Conservation (phyloP, 179 eudicot species). For the Beta corolliflora region DNA sequence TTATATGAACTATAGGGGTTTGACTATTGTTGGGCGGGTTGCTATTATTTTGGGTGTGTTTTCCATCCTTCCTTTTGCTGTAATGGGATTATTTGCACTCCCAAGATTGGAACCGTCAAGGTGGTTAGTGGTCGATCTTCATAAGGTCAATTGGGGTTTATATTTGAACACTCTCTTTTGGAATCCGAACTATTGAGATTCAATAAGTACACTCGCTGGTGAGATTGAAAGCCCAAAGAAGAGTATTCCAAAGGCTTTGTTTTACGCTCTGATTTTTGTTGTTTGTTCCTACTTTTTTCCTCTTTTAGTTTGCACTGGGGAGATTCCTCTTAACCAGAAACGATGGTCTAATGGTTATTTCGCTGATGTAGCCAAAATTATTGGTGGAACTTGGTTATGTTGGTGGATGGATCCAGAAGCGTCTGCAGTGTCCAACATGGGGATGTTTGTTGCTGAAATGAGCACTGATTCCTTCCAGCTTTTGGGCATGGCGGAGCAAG, state of each 20-base stretch:
- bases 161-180: conserved; percentile 50
- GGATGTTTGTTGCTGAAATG: conserved; percentile 60
- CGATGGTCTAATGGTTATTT: conserved; percentile 51
- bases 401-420: conserved; percentile 59
- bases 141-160: conserved; percentile 43
- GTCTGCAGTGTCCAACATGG: conserved; percentile 56
- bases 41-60: conserved; percentile 43
- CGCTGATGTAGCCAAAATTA: conserved; percentile 46
- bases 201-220: conserved; percentile 48
- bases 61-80: conserved; percentile 41
- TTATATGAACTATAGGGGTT: conserved; percentile 44
- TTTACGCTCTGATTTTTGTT: conserved; percentile 41
- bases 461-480: conserved; percentile 55
- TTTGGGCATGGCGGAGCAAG: conserved; percentile 51
- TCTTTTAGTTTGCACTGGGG: conserved; percentile 49
- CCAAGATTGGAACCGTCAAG: conserved; percentile 42
- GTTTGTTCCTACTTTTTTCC: conserved; percentile 47
- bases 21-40: conserved; percentile 48
- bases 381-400: conserved; percentile 53
- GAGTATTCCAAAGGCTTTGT: conserved; percentile 44
- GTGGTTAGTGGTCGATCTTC: conserved; percentile 40
- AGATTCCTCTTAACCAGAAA: conserved; percentile 34
- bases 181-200: conserved; percentile 55
- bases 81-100: conserved; percentile 38
- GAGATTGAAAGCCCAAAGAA: conserved; percentile 49